Evolutionary conservation across 2,329 filamentous ascomycete genomes (phyloP).

Genomic region (Boeremia lycopersici): DNA sequence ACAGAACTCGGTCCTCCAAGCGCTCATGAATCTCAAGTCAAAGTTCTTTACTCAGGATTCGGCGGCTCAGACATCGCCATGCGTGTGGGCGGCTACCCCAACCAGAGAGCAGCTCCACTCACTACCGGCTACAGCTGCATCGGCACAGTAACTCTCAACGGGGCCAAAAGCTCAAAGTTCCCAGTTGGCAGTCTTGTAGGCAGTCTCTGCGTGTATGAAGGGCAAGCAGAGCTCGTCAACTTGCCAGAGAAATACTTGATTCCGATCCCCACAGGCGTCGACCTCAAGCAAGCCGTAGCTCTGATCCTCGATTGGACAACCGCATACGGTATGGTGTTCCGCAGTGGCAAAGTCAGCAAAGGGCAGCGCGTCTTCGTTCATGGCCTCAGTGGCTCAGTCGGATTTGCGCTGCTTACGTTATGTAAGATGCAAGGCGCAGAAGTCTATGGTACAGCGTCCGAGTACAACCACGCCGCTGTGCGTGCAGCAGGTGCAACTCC

Average conservation of each 20-base stretch:
- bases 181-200: conserved; percentile 32
- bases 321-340: conserved; percentile 40
- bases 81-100: conserved; percentile 56
- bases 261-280: conserved; percentile 50
- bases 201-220: conserved; percentile 38
- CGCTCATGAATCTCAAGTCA: conserved; percentile 54
- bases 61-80: conserved; percentile 58
- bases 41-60: conserved; percentile 57
- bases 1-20: conserved; percentile 49
- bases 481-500: conserved; percentile 49
- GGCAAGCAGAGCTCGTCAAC: conserved; percentile 55
- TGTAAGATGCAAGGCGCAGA: conserved; percentile 53
- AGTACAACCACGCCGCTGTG: conserved; percentile 53
- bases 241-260: conserved; percentile 55
- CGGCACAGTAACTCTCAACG: conserved; percentile 51
- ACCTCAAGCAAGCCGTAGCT: conserved; percentile 51
- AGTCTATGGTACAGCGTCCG: conserved; percentile 58
- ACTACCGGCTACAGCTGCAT: conserved; percentile 58
- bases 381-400: conserved; percentile 58
- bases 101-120: conserved; percentile 54
- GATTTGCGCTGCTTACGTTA: conserved; percentile 52
- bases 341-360: conserved; percentile 47
- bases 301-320: conserved; percentile 55
- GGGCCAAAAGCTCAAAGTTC: conserved; percentile 38
- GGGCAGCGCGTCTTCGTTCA: conserved; percentile 59